Percentiles rank a stretch among this genome's conserved stretches.
These are phyloP conservation scores for Bremia lactucae DNA, from an alignment of 352 stramenopile species.

Conservation along the genomic window DNA sequence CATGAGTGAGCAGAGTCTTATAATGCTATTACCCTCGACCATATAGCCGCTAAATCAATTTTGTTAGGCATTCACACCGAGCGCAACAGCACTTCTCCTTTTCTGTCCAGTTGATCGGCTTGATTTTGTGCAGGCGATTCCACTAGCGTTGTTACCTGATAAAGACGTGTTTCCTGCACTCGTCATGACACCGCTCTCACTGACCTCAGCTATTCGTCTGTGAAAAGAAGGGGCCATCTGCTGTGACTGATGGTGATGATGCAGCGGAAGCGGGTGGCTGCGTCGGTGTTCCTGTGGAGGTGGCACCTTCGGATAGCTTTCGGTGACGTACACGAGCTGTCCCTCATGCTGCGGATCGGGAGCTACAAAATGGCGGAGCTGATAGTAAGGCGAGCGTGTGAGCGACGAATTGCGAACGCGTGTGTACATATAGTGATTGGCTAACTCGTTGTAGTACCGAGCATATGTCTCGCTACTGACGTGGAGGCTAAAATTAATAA, in stretches of 20 bases:
- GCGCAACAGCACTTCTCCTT: conserved; percentile 59
- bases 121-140: conserved; percentile 41
- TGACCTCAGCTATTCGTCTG: conserved; percentile 36
- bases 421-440: conserved; percentile 77
- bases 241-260: conserved; percentile 23
- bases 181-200: conserved; percentile 6
- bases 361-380: conserved; percentile 59
- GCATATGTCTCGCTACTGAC: conserved; percentile 86
- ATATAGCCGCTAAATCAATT: conserved; percentile 11
- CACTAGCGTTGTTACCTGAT: conserved; percentile 18
- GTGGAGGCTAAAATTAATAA: conserved; percentile 97
- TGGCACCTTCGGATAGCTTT: conserved; percentile 34
- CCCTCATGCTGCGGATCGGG: conserved; percentile 51
- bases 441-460: conserved; percentile 88
- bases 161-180: conserved; percentile 5
- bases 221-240: conserved; percentile 15
- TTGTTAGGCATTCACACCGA: conserved; percentile 73
- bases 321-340: conserved; percentile 71
- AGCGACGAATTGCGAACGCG: conserved; percentile 30
- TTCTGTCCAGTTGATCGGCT: conserved; percentile 62
- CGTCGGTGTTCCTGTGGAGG: conserved; percentile 14
- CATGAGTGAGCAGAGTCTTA: conserved; percentile 15
- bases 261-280: conserved; percentile 21
- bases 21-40: conserved; percentile 8
- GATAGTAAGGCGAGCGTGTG: conserved; percentile 27